Conservation (phyloP, 1,139 yeast species). For the Yamadazyma buinensis region DNA sequence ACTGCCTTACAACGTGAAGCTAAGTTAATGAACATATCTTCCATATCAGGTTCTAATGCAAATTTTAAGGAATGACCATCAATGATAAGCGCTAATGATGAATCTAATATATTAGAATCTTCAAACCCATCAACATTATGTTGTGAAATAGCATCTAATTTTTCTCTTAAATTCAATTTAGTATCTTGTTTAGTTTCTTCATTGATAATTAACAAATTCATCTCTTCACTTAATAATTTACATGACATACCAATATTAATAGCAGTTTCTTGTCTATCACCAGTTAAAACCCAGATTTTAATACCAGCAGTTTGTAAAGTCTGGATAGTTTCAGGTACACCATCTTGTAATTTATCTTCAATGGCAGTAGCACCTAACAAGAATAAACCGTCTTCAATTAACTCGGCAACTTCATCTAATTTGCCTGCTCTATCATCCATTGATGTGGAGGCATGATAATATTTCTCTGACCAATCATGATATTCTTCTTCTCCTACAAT, state of each 20-base stretch:
- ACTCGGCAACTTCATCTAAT: slow-evolving; percentile 67
- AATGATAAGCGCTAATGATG: slow-evolving; percentile 79
- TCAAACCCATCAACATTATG: slow-evolving; percentile 65
- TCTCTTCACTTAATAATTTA: slow-evolving; percentile 88
- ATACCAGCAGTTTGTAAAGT: slow-evolving; percentile 95
- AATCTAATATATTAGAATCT: slow-evolving; percentile 46
- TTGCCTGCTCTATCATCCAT: slow-evolving; percentile 69
- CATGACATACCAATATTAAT: slow-evolving; percentile 98
- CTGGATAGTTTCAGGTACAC: slow-evolving; percentile 96
- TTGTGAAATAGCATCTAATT: slow-evolving; percentile 68
- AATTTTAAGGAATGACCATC: slow-evolving; percentile 88
- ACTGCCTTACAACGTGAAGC: slow-evolving; percentile 93
- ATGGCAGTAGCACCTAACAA: slow-evolving; percentile 96
- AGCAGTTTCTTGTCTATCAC: slow-evolving; percentile 99
- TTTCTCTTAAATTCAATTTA: slow-evolving; percentile 63
- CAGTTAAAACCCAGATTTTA: slow-evolving; percentile 95
- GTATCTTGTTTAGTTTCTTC: slow-evolving; percentile 81
- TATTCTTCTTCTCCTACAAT: slow-evolving; percentile 81
- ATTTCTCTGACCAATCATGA: slow-evolving; percentile 54
- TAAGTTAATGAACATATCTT: slow-evolving; percentile 71
- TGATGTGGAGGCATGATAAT: slow-evolving; percentile 80
- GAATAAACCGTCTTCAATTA: slow-evolving; percentile 75
- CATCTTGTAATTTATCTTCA: slow-evolving; percentile 96
- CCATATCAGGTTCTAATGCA: slow-evolving; percentile 81
- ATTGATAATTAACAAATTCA: slow-evolving; percentile 86